Conservation (phyloP, 805 yeast species). For the Brettanomyces sp. region DNA sequence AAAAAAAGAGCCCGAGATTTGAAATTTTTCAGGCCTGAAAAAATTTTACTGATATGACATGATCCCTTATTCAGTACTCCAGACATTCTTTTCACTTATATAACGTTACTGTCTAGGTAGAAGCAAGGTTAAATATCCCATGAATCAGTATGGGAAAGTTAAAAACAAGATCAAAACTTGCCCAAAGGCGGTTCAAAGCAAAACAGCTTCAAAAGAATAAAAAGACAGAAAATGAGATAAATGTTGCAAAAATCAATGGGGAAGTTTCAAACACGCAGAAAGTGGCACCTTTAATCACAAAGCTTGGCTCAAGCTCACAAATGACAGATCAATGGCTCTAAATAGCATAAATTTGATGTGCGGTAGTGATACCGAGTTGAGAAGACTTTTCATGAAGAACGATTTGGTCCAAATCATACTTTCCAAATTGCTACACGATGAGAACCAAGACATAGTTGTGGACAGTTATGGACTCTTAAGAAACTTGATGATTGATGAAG, state of each 20-base stretch:
- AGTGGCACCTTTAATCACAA: conserved; percentile 58
- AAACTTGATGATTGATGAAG: conserved; percentile 77
- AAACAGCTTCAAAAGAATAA: conserved; percentile 2
- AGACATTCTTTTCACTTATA: neutral
- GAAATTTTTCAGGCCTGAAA: neutral
- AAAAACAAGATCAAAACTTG: conserved; percentile 53
- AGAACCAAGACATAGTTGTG: conserved; percentile 65
- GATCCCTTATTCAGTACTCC: neutral
- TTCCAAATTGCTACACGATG: conserved; percentile 57
- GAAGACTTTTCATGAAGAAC: conserved; percentile 61
- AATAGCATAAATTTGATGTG: conserved; percentile 62
- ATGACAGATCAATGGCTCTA: conserved; percentile 72
- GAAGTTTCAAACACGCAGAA: conserved; percentile 33
- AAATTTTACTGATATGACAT: neutral
- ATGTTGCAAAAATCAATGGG: conserved; percentile 9
- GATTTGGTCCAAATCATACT: conserved; percentile 55
- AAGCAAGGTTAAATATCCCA: no score
- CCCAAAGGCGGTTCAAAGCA: conserved; percentile 21
- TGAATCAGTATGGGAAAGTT: conserved; percentile 55
- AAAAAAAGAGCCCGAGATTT: neutral
- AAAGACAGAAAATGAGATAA: conserved; percentile 1
- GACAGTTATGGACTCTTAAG: conserved; percentile 77
- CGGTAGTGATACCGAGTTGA: conserved; percentile 41
- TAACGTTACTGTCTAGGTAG: no score
- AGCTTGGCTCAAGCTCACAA: conserved; percentile 51